Base-by-base conservation (phyloP, 1,284 basidiomycete genomes). In the Rhizoctonia solani region DNA sequence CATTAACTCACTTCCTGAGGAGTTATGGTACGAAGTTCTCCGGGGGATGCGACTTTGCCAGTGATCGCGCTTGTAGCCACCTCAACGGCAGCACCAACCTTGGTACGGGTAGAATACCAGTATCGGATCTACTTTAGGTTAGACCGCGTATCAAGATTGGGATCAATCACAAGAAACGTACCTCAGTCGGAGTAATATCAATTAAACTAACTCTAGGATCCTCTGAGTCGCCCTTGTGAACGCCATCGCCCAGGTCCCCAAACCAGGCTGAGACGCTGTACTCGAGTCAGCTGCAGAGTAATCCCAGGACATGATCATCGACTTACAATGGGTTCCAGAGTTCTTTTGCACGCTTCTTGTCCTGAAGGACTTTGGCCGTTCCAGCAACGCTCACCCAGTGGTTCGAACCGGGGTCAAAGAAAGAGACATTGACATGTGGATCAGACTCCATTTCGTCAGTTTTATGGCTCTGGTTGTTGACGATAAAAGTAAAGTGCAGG, bases 301-400 rank as follows among this genome's bases (percentile, higher is more conserved):
- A 50, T 66, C 29, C 69, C 27, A 11, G 23, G 50, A 11, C 34
- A 54, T 39, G 8, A 16, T 8, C 37, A 39, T 66, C 41, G 56
- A 78, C 85, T 71, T 66, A 88, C 83, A 80, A 73, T 2, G 81
- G 73, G 67, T 82, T 87, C 86, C 87, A 94, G 67, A 90, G 81
- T 73, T 88, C 84, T 71, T 84, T 85, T 70, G 94, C 87, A 66
- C 85, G 74, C 6, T 83, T 82, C 41, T 80, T 81, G 76, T 93
- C 87, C 70, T 85, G 81, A 53, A 80, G 81, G 21, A 92, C 78
- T 66, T 78, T 85, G 5, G 92, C 93, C 63, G 79, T 86, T 58
- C 93, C 93, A 21, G 88, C 83, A 72, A 89, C 90, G 74, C 90
- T 93, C 0, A 87, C 91, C 94, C 94, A 97, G 73, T 86, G 85